Evolutionary conservation across 2,329 filamentous ascomycete genomes (phyloP), one percentile per base, ranked within the genome.

Genomic region (Phialophora expanda): DNA sequence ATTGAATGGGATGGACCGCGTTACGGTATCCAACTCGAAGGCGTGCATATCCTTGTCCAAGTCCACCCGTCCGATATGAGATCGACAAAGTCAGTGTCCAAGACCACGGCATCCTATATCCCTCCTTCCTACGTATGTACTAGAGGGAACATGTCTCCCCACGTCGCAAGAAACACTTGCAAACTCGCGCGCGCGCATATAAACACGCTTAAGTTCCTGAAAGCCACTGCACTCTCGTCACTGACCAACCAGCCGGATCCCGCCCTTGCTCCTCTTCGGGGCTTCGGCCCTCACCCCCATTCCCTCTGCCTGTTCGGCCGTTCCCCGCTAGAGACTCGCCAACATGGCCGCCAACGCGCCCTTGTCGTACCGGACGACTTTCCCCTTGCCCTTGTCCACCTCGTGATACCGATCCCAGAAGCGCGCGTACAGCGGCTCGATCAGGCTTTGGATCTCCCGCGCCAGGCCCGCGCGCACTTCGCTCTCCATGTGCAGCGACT

Each of bases 331-430:
- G 71, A 85, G 75, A 57, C 79, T 76, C 26, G 83, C 80, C 73
- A 89, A 75, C 66, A 85, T 79, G 24, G 86, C 86, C 55, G 90
- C 87, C 73, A 99, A 89, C 56, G 88, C 86, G 48, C 84, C 84
- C 82, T 97, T 97, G 81, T 97, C 93, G 77, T 97, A 98, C 81
- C 96, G 97, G 77, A 96, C 93, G 78, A 98, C 96, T 79, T 99
- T 99, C 72, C 94, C 94, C 80, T 93, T 96, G 66, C 95, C 95
- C 82, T 97, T 97, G 80, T 98, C 94, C 70, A 98, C 89, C 79
- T 98, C 95, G 76, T 97, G 93, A 76, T 99, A 99, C 30, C 94
- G 87, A 79, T 98, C 95, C 88, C 92, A 98, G 80, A 99, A 99
- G 54, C 95, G 86, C 68, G 90, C 90, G 80, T 99, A 99, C 14